Base-by-base conservation (phyloP, 345 rosid species). In the Acer yangbiense region DNA sequence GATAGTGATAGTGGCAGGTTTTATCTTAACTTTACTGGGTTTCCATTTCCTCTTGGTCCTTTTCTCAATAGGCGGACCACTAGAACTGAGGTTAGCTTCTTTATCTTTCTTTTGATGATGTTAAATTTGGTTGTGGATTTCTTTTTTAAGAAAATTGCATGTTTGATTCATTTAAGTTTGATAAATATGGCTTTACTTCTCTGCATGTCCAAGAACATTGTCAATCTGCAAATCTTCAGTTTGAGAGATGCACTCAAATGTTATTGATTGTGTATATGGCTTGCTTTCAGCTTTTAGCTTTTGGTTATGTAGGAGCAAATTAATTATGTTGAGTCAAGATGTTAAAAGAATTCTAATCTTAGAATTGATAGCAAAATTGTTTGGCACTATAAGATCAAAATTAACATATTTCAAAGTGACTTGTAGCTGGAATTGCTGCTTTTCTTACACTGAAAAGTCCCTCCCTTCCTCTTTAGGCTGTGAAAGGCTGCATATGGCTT, bases 41-140 rank as follows among this genome's bases (percentile, higher is more conserved):
- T 96, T 61, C 98, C 98, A 75, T 96, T 96, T 71, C 99, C 99
- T 68, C 98, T 96, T 29, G 97, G 99, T 20, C 99, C 99, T 89
- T 93, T 93, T 79, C 94, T 96, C 82, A 91, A 90, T 72, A 87
- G 99, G 62, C 88, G 94, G 71, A 96, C 99, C 52, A 90, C 82
- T 65, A 87, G 95, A 79, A 93, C 97, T 70, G 99, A 90, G 93
- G 98, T 92, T 65, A 48, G 89, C 66, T 80, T 32, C 35, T 32
- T 32, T 32, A 32, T 32, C 6, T 77, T 52, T 29, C 11, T 70
- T 46, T 72, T 21, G 64, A 27, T 70, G 23, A n/a, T 65, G 46
- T 39, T 52, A 64, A 7, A 65, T n/a, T 10, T 62, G 14, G 14
- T 41, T 60, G 68, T 29, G 21, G 6, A 3, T 12, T 43, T 32